Conservation (phyloP, 164 flowering plant species). For the Macadamia tetraphylla region DNA sequence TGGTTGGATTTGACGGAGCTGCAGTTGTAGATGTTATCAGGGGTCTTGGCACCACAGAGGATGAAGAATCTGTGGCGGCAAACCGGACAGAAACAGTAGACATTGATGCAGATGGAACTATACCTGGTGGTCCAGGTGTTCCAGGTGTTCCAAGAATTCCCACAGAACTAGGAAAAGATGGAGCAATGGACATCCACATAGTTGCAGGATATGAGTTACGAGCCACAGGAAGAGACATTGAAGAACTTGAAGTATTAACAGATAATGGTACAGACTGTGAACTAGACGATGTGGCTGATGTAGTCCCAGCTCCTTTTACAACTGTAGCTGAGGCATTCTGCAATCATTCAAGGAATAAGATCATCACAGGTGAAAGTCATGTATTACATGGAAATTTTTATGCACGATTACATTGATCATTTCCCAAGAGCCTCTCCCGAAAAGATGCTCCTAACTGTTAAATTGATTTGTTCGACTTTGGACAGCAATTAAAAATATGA, state of each 20-base stretch:
- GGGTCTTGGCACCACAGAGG: conserved; percentile 30
- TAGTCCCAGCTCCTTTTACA: conserved; percentile 22
- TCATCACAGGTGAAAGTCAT: background rate
- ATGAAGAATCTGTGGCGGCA: conserved; percentile 24
- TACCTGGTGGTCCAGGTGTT: conserved; percentile 52
- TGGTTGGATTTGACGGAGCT: conserved; percentile 23
- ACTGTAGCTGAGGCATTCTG: conserved; percentile 28
- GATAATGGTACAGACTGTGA: conserved; percentile 30
- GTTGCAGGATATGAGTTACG: conserved; percentile 26
- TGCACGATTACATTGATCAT: background rate
- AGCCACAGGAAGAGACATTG: conserved; percentile 14
- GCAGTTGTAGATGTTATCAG: conserved; percentile 19
- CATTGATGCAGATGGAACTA: conserved; percentile 26
- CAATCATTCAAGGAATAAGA: conserved; percentile 16
- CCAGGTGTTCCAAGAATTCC: conserved; percentile 34
- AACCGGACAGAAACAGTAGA: conserved; percentile 21
- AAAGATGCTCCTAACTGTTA: conserved; percentile 6
- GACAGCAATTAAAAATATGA: background rate
- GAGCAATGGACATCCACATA: conserved; percentile 25
- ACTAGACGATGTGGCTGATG: conserved; percentile 21
- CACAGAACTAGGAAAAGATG: conserved; percentile 33
- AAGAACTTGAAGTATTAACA: conserved; percentile 23
- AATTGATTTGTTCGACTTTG: background rate
- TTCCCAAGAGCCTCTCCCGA: background rate
- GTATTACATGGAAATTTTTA: background rate